Base-by-base conservation (phyloP, 1,139 yeast species). In the Cylindricascospora bacillispora region DNA sequence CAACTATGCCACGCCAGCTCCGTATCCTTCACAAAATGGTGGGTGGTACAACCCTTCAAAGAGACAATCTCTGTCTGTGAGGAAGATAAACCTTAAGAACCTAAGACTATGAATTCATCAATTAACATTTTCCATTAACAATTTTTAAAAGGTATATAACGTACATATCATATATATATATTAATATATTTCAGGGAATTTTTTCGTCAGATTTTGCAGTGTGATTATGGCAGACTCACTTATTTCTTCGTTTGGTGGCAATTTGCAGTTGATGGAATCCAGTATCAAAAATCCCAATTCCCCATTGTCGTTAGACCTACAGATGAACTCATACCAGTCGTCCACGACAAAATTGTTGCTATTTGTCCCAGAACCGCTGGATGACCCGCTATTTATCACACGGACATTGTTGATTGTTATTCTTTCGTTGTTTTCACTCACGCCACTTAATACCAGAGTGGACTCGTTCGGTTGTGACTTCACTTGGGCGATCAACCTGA, bases 1-100 rank as follows among this genome's bases (percentile, higher is more conserved):
- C 28, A 82, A 82, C 54, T 67, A 65, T 47, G 93, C 92, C 1
- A 51, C 74, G 2, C 71, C 73, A 3, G 83, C 79, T 12, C 72
- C 75, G 7, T 63, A 65, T 46, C 92, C 92, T 7, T 65, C 73
- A 13, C 67, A 46, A 5, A 57, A 59, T 35, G 68, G 69, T 29
- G 68, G 71, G 13, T 64, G 70, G 67, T 65, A 68, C 45, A 49
- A 52, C 26, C 61, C 65, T 16, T 35, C 43, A 9, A 39, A 48
- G 11, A 52, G 56, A 34, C 35, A 52, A 26, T 39, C 48, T 25
- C 68, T 69, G 32, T 62, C 54, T 11, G 45, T 49, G 5, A 43
- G 53, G 30, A 52, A 49, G 34, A 27, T 49, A 15, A 47, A 46
- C 22, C 22, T 35, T 12, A 29, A 18, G 21, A 18, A 18, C 10